Percentiles rank a stretch among this genome's conserved stretches.
Conservation (phyloP, 176 grass and related monocot genomes). For the Echinochloa phyllopogon region DNA sequence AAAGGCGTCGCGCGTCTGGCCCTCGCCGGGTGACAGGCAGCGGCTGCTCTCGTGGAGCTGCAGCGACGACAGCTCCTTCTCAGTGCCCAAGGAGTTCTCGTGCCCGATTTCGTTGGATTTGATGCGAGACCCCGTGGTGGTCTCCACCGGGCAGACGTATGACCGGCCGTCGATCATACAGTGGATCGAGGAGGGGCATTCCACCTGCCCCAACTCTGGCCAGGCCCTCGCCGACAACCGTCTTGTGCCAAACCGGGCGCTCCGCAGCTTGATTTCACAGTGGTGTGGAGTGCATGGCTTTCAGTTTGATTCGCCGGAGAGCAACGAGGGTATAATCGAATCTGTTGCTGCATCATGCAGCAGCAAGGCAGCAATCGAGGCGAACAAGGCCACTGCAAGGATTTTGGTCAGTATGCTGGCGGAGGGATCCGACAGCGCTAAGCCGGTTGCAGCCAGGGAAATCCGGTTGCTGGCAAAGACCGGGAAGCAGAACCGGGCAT, state of each 20-base stretch:
- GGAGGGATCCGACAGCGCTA: constrained; percentile 53
- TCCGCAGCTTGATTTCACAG: constrained; percentile 84
- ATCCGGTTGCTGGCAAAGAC: constrained; percentile 89
- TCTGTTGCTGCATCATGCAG: constrained; percentile 60
- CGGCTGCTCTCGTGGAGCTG: constrained; percentile 57
- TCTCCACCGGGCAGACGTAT: constrained; percentile 89
- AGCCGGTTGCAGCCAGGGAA: constrained; percentile 67
- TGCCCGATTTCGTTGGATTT: constrained; percentile 95
- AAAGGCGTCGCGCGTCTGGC: constrained; percentile 34
- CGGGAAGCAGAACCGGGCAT: constrained; percentile 75
- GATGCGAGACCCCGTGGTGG: constrained; percentile 83
- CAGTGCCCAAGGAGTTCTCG: constrained; percentile 87
- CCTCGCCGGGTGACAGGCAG: constrained; percentile 43
- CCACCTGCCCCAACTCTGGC: constrained; percentile 89
- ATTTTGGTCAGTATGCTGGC: constrained; percentile 71
- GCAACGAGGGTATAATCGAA: constrained; percentile 62
- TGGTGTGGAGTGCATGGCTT: constrained; percentile 78
- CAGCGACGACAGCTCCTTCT: constrained; percentile 72
- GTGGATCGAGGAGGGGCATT: constrained; percentile 93
- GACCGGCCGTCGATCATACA: constrained; percentile 90
- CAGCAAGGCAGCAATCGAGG: constrained; percentile 69
- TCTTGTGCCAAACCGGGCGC: constrained; percentile 64
- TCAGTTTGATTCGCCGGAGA: constrained; percentile 71
- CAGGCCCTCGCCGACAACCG: constrained; percentile 60
- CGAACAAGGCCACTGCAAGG: constrained; percentile 68